These are phyloP conservation scores for Acer negundo DNA, from an alignment of 345 rosid species.

Conservation along the genomic window DNA sequence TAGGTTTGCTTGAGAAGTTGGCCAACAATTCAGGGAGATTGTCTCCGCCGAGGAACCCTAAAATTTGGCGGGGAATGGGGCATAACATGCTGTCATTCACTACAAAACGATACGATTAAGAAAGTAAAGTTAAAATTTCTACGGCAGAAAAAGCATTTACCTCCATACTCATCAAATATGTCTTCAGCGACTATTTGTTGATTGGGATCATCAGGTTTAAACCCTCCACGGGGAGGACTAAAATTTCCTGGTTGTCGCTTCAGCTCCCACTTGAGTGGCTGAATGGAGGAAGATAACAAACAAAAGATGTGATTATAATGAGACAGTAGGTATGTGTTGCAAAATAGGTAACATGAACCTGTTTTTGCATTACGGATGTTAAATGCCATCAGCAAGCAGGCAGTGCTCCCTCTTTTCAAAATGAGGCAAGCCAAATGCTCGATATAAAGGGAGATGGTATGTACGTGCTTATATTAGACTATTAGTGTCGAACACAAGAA, in stretches of 20 bases:
- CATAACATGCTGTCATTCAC: conserved; percentile 19
- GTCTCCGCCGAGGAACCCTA: conserved; percentile 78
- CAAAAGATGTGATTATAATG: not conserved
- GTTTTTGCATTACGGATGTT: not conserved
- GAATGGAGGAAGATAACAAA: conserved; percentile 16
- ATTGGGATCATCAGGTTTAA: conserved; percentile 84
- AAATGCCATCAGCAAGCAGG: not conserved
- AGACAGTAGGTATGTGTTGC: not conserved
- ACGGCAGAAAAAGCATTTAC: conserved; percentile 35
- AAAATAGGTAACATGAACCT: not conserved
- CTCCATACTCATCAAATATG: conserved; percentile 97
- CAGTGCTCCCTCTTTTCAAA: conserved; percentile 3
- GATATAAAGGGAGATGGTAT: not conserved
- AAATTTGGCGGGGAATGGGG: conserved; percentile 14
- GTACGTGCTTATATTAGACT: not conserved
- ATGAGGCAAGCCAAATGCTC: conserved; percentile 1
- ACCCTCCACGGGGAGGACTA: conserved; percentile 99
- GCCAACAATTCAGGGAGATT: conserved; percentile 66
- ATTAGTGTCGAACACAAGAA: not conserved
- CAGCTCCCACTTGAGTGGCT: conserved; percentile 98
- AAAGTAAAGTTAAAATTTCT: not conserved
- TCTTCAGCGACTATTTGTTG: conserved; percentile 98
- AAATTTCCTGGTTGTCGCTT: conserved; percentile 88
- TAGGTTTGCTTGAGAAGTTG: conserved; percentile 44
- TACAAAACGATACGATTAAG: not conserved